phyloP scores from a whole-genome alignment of 768 basidiomycete species.

The Boletus tylopilopsis region DNA sequence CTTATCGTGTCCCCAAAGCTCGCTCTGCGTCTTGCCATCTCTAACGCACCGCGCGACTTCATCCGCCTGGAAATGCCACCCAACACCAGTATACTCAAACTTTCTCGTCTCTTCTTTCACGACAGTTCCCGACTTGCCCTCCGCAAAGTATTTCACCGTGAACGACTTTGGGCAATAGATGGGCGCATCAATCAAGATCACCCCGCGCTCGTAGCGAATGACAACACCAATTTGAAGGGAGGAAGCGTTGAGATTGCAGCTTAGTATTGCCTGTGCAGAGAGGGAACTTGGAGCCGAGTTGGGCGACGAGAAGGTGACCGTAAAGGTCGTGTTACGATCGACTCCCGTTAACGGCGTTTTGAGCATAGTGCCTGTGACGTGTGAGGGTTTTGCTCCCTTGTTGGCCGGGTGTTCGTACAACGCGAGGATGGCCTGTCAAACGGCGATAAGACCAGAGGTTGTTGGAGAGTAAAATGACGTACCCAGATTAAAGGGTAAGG shows the following conservation, averaged over 20 bases:
- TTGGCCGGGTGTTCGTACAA: slow-evolving; percentile 82
- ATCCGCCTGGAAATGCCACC: slow-evolving; percentile 86
- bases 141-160: slow-evolving; percentile 58
- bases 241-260: slow-evolving; percentile 59
- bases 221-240: slow-evolving; percentile 48
- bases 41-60: slow-evolving; percentile 78
- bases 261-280: slow-evolving; percentile 68
- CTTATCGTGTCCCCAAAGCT: slow-evolving; percentile 74
- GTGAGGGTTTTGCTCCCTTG: slow-evolving; percentile 50
- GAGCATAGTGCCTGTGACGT: slow-evolving; percentile 66
- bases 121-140: slow-evolving; percentile 39
- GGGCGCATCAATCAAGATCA: slow-evolving; percentile 59
- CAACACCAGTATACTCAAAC: slow-evolving; percentile 61
- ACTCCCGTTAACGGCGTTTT: slow-evolving; percentile 77
- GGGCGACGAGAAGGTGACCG: slow-evolving; percentile 57
- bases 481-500: slow-evolving; percentile 84
- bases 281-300: slow-evolving; percentile 41
- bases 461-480: slow-evolving; percentile 14
- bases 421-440: slow-evolving; percentile 63
- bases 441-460: slow-evolving; percentile 9
- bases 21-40: slow-evolving; percentile 71
- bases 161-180: slow-evolving; percentile 66
- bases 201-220: slow-evolving; percentile 74
- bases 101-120: slow-evolving; percentile 54
- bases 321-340: slow-evolving; percentile 74